phyloP scores from a whole-genome alignment of 2,329 filamentous ascomycete genomes.

The Alternaria angustiovoidea region DNA sequence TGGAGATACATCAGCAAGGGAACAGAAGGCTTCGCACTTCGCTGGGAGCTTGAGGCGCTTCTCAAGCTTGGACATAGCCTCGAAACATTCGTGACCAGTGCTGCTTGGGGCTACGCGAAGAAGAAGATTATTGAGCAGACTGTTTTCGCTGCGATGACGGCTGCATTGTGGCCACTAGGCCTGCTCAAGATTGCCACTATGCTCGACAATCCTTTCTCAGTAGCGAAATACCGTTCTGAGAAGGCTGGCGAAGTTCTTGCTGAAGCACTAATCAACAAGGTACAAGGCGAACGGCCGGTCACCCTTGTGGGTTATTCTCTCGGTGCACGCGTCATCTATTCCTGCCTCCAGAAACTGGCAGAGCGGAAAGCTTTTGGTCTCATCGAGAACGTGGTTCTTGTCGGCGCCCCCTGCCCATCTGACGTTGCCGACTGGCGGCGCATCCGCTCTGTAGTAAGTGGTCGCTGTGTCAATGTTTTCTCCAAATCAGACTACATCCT shows the following conservation, averaged over 20 bases:
- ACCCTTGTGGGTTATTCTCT: conserved; percentile 83
- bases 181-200: conserved; percentile 61
- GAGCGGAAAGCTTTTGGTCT: conserved; percentile 83
- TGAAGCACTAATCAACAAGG: conserved; percentile 81
- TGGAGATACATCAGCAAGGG: conserved; percentile 79
- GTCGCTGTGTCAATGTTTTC: conserved; percentile 86
- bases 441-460: conserved; percentile 79
- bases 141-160: conserved; percentile 56
- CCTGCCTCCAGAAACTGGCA: conserved; percentile 78
- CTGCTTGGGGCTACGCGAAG: conserved; percentile 81
- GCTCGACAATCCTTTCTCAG: conserved; percentile 82
- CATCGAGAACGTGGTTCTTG: conserved; percentile 81
- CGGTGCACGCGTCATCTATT: conserved; percentile 82
- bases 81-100: conserved; percentile 77
- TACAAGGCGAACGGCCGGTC: conserved; percentile 82
- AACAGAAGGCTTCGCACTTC: conserved; percentile 81
- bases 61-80: conserved; percentile 80
- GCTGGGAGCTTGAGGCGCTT: conserved; percentile 83
- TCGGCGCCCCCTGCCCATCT: conserved; percentile 81
- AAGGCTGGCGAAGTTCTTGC: conserved; percentile 83
- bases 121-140: conserved; percentile 74
- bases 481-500: conserved; percentile 88
- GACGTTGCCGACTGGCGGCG: conserved; percentile 76
- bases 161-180: conserved; percentile 60
- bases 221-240: conserved; percentile 78